These are phyloP conservation scores for Gyrodon lividus DNA, from an alignment of 768 basidiomycete genomes.

Conservation along the genomic window DNA sequence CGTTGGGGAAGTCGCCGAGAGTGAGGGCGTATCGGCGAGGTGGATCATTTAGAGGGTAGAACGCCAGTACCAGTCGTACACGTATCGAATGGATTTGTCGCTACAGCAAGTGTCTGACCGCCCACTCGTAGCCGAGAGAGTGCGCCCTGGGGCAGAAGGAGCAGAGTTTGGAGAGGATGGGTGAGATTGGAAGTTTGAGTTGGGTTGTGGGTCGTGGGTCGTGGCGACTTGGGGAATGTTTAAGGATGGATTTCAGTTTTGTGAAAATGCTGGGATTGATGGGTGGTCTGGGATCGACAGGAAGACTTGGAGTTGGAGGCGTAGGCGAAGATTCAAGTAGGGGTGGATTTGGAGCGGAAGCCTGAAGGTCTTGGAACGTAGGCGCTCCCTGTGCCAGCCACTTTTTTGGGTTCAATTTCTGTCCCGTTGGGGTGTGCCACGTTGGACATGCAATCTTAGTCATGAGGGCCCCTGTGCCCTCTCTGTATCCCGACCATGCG, in stretches of 20 bases:
- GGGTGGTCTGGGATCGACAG: neutral
- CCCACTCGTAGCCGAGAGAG: neutral
- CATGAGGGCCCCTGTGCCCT: too few relatives aligned
- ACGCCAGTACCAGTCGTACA: slow-evolving; percentile 17
- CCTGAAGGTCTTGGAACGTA: slow-evolving; percentile 4
- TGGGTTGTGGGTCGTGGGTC: too few relatives aligned
- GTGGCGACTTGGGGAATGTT: neutral
- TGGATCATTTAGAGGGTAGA: slow-evolving; percentile 11
- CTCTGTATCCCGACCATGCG: too few relatives aligned
- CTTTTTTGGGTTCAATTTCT: too few relatives aligned
- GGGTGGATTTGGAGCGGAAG: neutral
- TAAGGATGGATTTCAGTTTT: neutral
- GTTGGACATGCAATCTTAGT: too few relatives aligned
- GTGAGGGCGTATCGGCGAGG: slow-evolving; percentile 1
- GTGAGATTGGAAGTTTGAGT: too few relatives aligned
- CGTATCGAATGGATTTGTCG: slow-evolving; percentile 18
- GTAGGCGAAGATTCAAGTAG: neutral
- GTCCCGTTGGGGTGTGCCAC: too few relatives aligned
- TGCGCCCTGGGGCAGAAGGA: neutral
- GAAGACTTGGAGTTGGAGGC: neutral
- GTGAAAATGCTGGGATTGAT: neutral
- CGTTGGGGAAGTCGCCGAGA: neutral
- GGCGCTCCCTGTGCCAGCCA: neutral
- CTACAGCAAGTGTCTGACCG: slow-evolving; percentile 16
- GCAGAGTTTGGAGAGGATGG: neutral